A percentile compares a stretch with the other conserved stretches of the same genome.
Evolutionary conservation across 2,329 filamentous ascomycete genomes (phyloP).

Genomic region (Chaetoscypha palmicola): DNA sequence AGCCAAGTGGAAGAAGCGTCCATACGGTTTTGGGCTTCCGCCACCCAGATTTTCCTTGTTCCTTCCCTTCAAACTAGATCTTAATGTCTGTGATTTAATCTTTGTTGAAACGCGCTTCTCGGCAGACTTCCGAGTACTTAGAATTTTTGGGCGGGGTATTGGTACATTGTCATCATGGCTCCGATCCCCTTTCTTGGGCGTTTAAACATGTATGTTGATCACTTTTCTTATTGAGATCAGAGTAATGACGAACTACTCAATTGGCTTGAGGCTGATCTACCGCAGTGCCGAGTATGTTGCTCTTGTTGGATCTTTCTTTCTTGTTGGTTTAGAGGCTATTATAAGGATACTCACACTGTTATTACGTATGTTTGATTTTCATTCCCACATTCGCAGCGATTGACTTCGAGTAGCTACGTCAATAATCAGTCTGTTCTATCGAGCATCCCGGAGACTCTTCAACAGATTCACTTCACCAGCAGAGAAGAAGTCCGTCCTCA

Average conservation of each 20-base stretch:
- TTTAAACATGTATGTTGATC: slow-evolving; percentile 35
- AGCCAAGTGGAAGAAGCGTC: no score
- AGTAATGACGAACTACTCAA: no score
- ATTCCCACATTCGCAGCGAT: background rate
- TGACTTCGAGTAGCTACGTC: slow-evolving; percentile 54
- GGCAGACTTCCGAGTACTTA: no score
- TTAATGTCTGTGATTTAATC: no score
- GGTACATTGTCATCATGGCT: slow-evolving; percentile 27
- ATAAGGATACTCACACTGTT: slow-evolving; percentile 83
- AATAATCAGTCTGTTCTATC: slow-evolving; percentile 76
- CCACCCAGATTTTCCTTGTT: background rate
- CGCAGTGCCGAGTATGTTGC: slow-evolving; percentile 80
- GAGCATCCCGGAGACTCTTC: slow-evolving; percentile 73
- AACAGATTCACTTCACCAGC: slow-evolving; percentile 68
- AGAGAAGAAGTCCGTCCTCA: slow-evolving; percentile 58
- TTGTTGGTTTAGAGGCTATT: slow-evolving; percentile 75
- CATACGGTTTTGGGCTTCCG: no score
- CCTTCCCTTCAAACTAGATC: no score
- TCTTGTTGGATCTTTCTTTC: slow-evolving; percentile 72
- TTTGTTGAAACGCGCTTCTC: no score
- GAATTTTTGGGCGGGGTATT: background rate
- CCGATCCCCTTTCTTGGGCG: slow-evolving; percentile 37
- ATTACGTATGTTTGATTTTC: slow-evolving; percentile 54
- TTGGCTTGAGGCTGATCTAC: no score
- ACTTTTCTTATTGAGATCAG: no score